phyloP scores from a whole-genome alignment of 1,284 basidiomycete species.

The Erythrobasidium hasegawianum region DNA sequence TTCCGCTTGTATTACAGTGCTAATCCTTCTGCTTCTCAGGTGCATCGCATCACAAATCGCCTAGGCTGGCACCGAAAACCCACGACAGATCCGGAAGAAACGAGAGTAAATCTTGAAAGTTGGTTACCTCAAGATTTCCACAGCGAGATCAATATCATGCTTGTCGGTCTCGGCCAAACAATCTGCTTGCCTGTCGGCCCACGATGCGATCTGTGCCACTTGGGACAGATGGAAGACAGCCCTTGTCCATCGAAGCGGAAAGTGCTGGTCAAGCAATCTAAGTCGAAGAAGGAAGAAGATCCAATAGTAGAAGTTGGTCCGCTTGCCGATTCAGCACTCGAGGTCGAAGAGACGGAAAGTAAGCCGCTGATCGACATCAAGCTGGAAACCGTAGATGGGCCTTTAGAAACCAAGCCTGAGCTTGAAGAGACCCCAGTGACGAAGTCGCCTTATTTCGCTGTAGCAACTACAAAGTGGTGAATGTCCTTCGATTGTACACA shows the following conservation, averaged over 20 bases:
- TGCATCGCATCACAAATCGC: slow-evolving; percentile 89
- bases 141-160: slow-evolving; percentile 75
- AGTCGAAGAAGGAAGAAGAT: slow-evolving; percentile 5
- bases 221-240: slow-evolving; percentile 47
- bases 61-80: slow-evolving; percentile 82
- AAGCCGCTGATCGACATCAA: slow-evolving; percentile 26
- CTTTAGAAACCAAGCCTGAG: neutral
- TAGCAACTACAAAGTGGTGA: slow-evolving; percentile 1
- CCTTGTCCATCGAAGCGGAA: slow-evolving; percentile 50
- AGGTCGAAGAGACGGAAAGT: slow-evolving; percentile 17
- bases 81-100: slow-evolving; percentile 83
- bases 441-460: slow-evolving; percentile 14
- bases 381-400: slow-evolving; percentile 15
- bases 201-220: slow-evolving; percentile 68
- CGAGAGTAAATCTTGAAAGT: slow-evolving; percentile 77
- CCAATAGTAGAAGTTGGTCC: slow-evolving; percentile 9
- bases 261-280: slow-evolving; percentile 34
- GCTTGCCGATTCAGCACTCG: slow-evolving; percentile 11
- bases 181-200: slow-evolving; percentile 80
- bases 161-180: slow-evolving; percentile 90
- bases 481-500: neutral
- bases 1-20: too few relatives aligned
- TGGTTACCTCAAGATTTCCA: slow-evolving; percentile 81
- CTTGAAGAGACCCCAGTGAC: neutral
- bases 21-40: too few relatives aligned